These are phyloP conservation scores for Podospora pseudopauciseta DNA, from an alignment of 495 filamentous ascomycete species.

Conservation along the genomic window DNA sequence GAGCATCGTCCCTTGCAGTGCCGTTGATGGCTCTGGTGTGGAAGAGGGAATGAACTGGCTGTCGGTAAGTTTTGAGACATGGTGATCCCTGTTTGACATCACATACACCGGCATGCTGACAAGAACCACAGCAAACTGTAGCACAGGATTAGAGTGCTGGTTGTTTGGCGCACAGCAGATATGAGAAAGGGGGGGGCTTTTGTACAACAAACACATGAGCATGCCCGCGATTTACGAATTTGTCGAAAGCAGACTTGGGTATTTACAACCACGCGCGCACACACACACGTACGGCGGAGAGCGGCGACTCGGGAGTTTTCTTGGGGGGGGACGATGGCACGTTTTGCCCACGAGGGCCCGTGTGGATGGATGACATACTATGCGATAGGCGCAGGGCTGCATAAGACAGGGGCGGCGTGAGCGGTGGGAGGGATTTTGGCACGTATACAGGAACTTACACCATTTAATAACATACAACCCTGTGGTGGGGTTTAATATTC, in stretches of 20 bases:
- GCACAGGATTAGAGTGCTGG: conserved; percentile 38
- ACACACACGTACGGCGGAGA: conserved; percentile 13
- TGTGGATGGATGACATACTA: conserved; percentile 24
- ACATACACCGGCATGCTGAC: conserved; percentile 14
- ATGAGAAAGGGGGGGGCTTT: conserved; percentile 17
- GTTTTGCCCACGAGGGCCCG: neutral
- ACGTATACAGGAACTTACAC: conserved; percentile 28
- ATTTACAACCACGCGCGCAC: conserved; percentile 14
- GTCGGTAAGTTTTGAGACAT: conserved; percentile 67
- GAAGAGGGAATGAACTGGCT: conserved; percentile 99
- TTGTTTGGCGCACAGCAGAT: neutral
- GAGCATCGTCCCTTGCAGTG: conserved; percentile 97
- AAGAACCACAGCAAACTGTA: conserved; percentile 44
- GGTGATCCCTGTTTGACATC: neutral
- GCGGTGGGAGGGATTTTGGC: conserved; percentile 11
- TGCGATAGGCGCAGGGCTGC: conserved; percentile 25
- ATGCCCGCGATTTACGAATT: conserved; percentile 12
- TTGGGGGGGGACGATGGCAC: conserved; percentile 8
- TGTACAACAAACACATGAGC: conserved; percentile 28
- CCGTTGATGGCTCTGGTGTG: conserved; percentile 90
- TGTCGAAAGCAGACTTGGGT: conserved; percentile 28
- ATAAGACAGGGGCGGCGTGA: conserved; percentile 18
- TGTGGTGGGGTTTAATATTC: conserved; percentile 18
- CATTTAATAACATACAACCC: conserved; percentile 26
- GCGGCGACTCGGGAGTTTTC: conserved; percentile 20